A percentile compares a stretch with the other conserved stretches of the same genome.
Conservation (phyloP, 805 yeast genomes). For the Ogataea thermomethanolica region DNA sequence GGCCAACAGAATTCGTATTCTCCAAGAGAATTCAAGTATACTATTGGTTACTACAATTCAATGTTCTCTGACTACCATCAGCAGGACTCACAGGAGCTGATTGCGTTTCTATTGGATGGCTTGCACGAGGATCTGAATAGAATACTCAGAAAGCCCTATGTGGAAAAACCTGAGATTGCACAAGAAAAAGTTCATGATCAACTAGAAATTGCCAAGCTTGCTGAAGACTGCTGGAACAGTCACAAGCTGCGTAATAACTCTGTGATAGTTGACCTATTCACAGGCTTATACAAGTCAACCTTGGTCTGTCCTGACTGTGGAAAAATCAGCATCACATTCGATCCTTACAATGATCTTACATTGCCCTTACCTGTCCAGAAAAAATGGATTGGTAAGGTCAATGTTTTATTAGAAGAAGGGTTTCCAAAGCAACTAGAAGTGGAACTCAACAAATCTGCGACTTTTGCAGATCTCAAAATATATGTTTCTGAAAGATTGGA, state of each 20-base stretch:
- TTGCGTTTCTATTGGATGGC: conserved; percentile 83
- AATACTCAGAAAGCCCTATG: conserved; percentile 74
- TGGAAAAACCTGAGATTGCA: conserved; percentile 80
- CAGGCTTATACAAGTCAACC: conserved; percentile 88
- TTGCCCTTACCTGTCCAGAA: conserved; percentile 79
- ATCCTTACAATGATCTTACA: conserved; percentile 88
- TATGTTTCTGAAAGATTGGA: conserved; percentile 53
- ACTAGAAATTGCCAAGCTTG: conserved; percentile 55
- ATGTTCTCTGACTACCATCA: conserved; percentile 80
- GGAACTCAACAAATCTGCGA: conserved; percentile 63
- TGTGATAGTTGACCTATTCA: conserved; percentile 76
- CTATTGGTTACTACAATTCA: conserved; percentile 74
- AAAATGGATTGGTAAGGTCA: conserved; percentile 65
- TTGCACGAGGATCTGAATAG: conserved; percentile 91
- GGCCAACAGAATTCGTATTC: conserved; percentile 34
- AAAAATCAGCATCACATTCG: conserved; percentile 82
- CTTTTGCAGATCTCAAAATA: conserved; percentile 57
- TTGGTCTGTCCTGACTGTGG: conserved; percentile 82
- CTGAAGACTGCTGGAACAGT: conserved; percentile 73
- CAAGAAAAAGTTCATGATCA: conserved; percentile 57
- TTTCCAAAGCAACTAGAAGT: conserved; percentile 57
- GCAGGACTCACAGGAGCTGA: conserved; percentile 92
- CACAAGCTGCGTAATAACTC: conserved; percentile 83
- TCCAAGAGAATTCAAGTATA: conserved; percentile 75
- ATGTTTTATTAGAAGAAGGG: conserved; percentile 57